phyloP scores from a whole-genome alignment of 139 green algal genomes.

The Chlamydomonas schloesseri region DNA sequence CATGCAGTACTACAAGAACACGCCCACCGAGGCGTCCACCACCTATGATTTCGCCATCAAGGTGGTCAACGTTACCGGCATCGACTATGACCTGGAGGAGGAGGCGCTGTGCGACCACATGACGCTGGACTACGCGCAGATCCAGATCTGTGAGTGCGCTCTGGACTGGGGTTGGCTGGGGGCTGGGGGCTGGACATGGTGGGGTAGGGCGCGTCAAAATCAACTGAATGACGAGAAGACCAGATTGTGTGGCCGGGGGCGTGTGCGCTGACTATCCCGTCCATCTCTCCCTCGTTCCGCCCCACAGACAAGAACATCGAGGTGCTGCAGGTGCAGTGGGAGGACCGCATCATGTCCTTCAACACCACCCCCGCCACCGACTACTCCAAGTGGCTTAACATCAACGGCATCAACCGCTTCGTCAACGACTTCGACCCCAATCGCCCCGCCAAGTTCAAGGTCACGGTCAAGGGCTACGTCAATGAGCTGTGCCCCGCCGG shows the following conservation, averaged over 20 bases:
- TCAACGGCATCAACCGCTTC: conserved; percentile 58
- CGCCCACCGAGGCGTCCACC: not conserved
- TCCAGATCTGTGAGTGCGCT: conserved; percentile 51
- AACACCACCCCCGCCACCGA: conserved; percentile 48
- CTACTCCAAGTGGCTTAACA: conserved; percentile 58
- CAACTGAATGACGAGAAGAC: too few relatives aligned
- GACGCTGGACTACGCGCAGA: conserved; percentile 53
- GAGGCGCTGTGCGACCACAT: conserved; percentile 41
- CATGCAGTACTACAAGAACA: conserved; percentile 24
- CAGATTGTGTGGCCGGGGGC: too few relatives aligned
- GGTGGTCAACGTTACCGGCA: conserved; percentile 16
- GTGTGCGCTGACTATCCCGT: too few relatives aligned
- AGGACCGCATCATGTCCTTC: conserved; percentile 50
- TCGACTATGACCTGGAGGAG: conserved; percentile 41
- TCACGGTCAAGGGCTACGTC: conserved; percentile 42
- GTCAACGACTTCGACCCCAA: conserved; percentile 48
- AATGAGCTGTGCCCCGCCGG: conserved; percentile 56
- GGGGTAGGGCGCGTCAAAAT: not conserved
- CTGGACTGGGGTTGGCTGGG: not conserved
- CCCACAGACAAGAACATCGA: conserved; percentile 50
- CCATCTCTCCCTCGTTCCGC: too few relatives aligned
- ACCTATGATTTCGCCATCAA: conserved; percentile 40
- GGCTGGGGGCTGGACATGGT: not conserved
- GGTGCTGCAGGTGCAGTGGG: conserved; percentile 45
- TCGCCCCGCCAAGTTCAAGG: not conserved